Base-by-base conservation (phyloP, 345 rosid species). In the Euclidium syriacum region DNA sequence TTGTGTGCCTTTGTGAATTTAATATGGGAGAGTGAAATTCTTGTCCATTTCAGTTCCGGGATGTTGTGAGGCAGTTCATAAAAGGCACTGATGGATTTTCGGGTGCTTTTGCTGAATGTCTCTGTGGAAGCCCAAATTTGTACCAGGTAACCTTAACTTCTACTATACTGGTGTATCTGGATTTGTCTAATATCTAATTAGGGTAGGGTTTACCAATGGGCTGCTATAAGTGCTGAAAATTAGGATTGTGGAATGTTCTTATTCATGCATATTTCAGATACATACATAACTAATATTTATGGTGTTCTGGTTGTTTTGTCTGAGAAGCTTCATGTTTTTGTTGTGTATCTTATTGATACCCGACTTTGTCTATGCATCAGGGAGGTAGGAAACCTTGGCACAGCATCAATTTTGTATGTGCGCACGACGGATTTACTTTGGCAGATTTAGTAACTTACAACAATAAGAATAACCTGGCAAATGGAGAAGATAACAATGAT, bases 361-460 rank as follows among this genome's bases (percentile, higher is more conserved):
- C 14, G 11, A 68, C 62, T 70, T 17, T 68, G 17, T 64, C 5
- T 30, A 52, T 73, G 75, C 73, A 69, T 70, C 85, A 89, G 98
- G 87, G 96, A 73, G 91, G 97, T 70, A 80, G 98, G 78, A 92
- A 83, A 73, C 97, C 98, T 26, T 92, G 98, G 96, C 77, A 87
- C 73, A 87, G 97, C 81, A 73, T 89, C 82, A 92, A 92, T 68
- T 92, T 92, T 52, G 52, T 89, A 50, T 92, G 96, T 65, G 97
- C 96, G 32, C 98, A 92, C 72, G 98, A 92, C 72, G 98, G 98
- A 35, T 92, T 89, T 73, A 77, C 97, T 18, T 65, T 92, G 81
- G 87, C 86, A 24, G 98, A 92, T 76, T 71, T 92, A 44, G 96
- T 92, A 55, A 79, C 87, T 40, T 92, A 92, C 78, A 92, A 85